Evolutionary conservation across 2,329 filamentous ascomycete species (phyloP).

Genomic region (Fusarium mexicanum): DNA sequence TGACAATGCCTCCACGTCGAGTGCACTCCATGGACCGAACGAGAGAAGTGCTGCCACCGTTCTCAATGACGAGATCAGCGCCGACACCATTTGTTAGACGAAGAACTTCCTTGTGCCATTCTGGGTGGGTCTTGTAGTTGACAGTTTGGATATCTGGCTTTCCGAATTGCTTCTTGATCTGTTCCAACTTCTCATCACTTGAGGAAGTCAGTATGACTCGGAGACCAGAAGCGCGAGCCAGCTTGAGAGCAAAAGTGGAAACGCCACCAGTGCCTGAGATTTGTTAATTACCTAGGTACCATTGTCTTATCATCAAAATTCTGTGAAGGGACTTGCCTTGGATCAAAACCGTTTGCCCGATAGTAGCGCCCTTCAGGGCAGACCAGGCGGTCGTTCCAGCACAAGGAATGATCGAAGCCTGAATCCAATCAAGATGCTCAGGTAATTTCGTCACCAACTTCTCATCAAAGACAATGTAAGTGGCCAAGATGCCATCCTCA

Average conservation of each 20-base stretch:
- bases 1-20: slow-evolving; percentile 53
- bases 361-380: slow-evolving; percentile 51
- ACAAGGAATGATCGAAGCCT: slow-evolving; percentile 52
- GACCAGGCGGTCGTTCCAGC: slow-evolving; percentile 58
- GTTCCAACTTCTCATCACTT: slow-evolving; percentile 58
- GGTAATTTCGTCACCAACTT: slow-evolving; percentile 49
- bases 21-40: slow-evolving; percentile 53
- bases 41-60: slow-evolving; percentile 51
- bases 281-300: background rate
- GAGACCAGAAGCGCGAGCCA: slow-evolving; percentile 62
- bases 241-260: slow-evolving; percentile 50
- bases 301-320: background rate
- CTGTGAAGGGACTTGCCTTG: slow-evolving; percentile 45
- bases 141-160: slow-evolving; percentile 57
- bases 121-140: slow-evolving; percentile 58
- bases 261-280: slow-evolving; percentile 53
- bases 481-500: slow-evolving; percentile 55
- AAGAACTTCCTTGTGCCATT: slow-evolving; percentile 58
- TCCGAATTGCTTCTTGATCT: slow-evolving; percentile 51
- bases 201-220: slow-evolving; percentile 62
- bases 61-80: slow-evolving; percentile 60
- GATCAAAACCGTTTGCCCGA: slow-evolving; percentile 55
- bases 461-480: slow-evolving; percentile 54
- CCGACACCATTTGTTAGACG: slow-evolving; percentile 54
- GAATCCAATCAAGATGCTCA: slow-evolving; percentile 48